A percentile compares a stretch with the other conserved stretches of the same genome.
Evolutionary conservation across 352 stramenopile species (phyloP).

Genomic region (Thalassiosira mediterranea): DNA sequence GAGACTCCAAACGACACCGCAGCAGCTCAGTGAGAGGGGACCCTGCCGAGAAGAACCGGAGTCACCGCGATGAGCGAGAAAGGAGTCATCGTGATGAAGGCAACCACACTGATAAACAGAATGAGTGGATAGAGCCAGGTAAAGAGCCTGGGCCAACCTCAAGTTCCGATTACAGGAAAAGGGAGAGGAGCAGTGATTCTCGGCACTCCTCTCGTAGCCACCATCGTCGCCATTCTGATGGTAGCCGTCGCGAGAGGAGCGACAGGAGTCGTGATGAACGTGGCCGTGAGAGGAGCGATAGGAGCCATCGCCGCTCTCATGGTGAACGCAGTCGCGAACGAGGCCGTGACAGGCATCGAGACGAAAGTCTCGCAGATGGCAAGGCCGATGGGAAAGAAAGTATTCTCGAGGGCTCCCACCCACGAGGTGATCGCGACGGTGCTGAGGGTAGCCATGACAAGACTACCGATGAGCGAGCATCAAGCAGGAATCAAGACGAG

Average conservation of each 20-base stretch:
- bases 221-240: not conserved
- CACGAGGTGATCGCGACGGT: no score
- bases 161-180: not conserved
- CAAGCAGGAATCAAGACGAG: no score
- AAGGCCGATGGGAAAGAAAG: no score
- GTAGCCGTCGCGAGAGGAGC: not conserved
- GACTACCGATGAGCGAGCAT: no score
- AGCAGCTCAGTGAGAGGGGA: not conserved
- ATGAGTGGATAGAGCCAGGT: no score
- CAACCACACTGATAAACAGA: no score
- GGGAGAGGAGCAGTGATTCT: not conserved
- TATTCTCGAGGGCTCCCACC: no score
- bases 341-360: not conserved
- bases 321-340: not conserved
- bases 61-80: not conserved
- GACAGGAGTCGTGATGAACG: not conserved
- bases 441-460: no score
- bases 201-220: no score
- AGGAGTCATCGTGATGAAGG: not conserved
- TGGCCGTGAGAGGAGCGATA: not conserved
- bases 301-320: not conserved
- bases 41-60: not conserved
- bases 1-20: no score
- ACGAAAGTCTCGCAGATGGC: not conserved
- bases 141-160: no score